phyloP scores from a whole-genome alignment of 768 basidiomycete species.

The Phlebiopsis flavidoalba region DNA sequence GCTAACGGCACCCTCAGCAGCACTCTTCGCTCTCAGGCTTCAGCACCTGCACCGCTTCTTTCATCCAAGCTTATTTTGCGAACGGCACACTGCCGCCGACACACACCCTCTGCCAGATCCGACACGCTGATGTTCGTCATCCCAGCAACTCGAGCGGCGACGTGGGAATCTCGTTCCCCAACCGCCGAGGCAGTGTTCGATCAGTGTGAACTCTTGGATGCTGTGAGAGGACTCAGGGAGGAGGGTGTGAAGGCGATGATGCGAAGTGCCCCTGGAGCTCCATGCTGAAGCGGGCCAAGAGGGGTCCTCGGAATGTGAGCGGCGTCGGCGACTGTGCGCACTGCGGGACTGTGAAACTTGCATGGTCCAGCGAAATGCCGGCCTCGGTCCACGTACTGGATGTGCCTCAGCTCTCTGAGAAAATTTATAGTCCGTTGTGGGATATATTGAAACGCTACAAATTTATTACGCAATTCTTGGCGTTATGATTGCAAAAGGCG shows the following conservation, averaged over 20 bases:
- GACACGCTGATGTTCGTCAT: neutral
- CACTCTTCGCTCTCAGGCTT: slow-evolving; percentile 3
- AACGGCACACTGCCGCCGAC: slow-evolving; percentile 34
- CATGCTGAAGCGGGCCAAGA: neutral
- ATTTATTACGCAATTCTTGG: too few relatives aligned
- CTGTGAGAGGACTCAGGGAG: neutral
- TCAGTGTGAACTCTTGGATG: neutral
- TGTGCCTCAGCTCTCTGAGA: too few relatives aligned
- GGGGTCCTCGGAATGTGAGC: too few relatives aligned
- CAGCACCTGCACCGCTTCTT: slow-evolving; percentile 29
- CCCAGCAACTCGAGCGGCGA: neutral
- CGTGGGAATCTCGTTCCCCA: neutral
- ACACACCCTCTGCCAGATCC: slow-evolving; percentile 34
- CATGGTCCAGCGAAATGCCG: too few relatives aligned
- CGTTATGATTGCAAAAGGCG: too few relatives aligned
- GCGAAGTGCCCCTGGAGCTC: too few relatives aligned
- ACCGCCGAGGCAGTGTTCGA: neutral
- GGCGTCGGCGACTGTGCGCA: too few relatives aligned
- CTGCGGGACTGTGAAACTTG: too few relatives aligned
- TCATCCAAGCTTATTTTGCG: slow-evolving; percentile 36
- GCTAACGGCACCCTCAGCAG: neutral
- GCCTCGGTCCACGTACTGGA: too few relatives aligned
- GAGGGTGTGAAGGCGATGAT: neutral
- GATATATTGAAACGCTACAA: too few relatives aligned
- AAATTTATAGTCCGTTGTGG: too few relatives aligned